These are phyloP conservation scores for Cyberlindnera euphorbiae DNA, from an alignment of 805 yeast genomes.

Conservation along the genomic window DNA sequence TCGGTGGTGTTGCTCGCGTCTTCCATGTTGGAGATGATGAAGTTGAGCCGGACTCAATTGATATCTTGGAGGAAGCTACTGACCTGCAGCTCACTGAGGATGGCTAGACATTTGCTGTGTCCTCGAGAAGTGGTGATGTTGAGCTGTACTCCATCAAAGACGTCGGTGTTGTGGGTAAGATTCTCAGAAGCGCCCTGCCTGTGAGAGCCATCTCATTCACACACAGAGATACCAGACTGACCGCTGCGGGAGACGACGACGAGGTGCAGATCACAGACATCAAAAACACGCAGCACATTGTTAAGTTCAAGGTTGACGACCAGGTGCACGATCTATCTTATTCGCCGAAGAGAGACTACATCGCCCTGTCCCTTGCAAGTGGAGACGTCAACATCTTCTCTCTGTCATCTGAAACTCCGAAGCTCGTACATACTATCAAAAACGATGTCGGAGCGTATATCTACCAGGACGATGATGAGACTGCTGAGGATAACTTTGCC, in stretches of 20 bases:
- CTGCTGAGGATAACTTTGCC: conserved; percentile 35
- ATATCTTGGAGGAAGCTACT: conserved; percentile 21
- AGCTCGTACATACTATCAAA: conserved; percentile 40
- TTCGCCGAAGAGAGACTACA: conserved; percentile 49
- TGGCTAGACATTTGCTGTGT: conserved; percentile 17
- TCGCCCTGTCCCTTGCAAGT: conserved; percentile 53
- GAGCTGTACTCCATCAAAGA: conserved; percentile 20
- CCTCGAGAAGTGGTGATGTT: conserved; percentile 23
- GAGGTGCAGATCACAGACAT: conserved; percentile 47
- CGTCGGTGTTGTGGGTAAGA: conserved; percentile 8
- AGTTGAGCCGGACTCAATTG: conserved; percentile 24
- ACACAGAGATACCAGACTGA: conserved; percentile 53
- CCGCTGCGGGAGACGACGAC: conserved; percentile 66
- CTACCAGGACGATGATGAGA: conserved; percentile 35
- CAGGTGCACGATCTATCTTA: conserved; percentile 54
- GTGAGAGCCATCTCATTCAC: conserved; percentile 51
- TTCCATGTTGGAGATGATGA: conserved; percentile 18
- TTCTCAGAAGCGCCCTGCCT: conserved; percentile 26
- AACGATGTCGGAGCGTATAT: conserved; percentile 36
- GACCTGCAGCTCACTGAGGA: conserved; percentile 14
- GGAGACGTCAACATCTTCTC: conserved; percentile 55
- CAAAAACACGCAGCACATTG: conserved; percentile 23
- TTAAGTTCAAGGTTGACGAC: conserved; percentile 40
- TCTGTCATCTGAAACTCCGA: conserved; percentile 49
- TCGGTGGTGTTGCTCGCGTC: conserved; percentile 21